Evolutionary conservation across 768 basidiomycete species (phyloP), one percentile per base, ranked within the genome.

Genomic region (Leucocoprinus birnbaumii): DNA sequence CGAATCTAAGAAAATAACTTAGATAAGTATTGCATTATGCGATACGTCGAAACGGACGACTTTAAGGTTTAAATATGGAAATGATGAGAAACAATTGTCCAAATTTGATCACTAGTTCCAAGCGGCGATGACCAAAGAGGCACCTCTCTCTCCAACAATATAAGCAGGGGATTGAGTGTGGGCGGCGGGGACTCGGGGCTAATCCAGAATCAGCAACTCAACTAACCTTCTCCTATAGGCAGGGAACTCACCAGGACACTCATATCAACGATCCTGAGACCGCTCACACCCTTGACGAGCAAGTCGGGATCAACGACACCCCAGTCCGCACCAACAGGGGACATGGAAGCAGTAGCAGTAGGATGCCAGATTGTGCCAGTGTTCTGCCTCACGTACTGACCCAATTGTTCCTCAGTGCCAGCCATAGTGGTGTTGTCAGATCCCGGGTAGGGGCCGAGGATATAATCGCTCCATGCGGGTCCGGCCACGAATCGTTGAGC

Each of bases 401-500:
- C 44, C 44, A 46, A 25, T 10, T 22, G 13, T 6, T 22, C 44
- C 9, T 46, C 44, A 46, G 24, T 27, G 25, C 13, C 24, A n/a
- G 21, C n/a, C 42, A 43, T 46, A 10, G 44, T 24, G 4, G 44
- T 46, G 21, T 46, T 46, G 5, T 24, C 24, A 22, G 24, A 8
- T 19, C 44, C 44, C 10, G 5, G 14, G 21, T 24, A 11, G 24
- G 44, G 44, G 11, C 24, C 53, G 14, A 58, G 26, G 24, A 54
- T 34, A 34, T 58, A 58, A 14, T 37, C 58, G 5, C 49, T 26
- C 41, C 46, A 58, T 13, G 58, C 47, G 1, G 53, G 35, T 8
- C 43, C 42, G 7, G 46, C 14, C 26, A 58, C 40, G 51, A 55
- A 58, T 31, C 27, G 31, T 37, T 52, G 53, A 7, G 43, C 26